Base-by-base conservation (phyloP, 2,329 filamentous ascomycete species). In the Aspergillus hortae region DNA sequence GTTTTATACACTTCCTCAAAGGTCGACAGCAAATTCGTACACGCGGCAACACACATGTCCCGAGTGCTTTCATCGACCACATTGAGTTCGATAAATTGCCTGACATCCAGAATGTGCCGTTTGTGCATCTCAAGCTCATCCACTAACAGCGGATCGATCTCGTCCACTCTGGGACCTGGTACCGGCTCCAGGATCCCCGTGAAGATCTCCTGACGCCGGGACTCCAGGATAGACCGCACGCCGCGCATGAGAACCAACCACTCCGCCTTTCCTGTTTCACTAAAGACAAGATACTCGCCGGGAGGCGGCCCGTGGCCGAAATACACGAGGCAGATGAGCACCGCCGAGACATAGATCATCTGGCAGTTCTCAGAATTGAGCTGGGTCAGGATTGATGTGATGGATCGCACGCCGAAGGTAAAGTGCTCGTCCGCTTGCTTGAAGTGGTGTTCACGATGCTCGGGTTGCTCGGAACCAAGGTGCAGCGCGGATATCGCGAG, bases 281-380 rank as follows among this genome's bases (percentile, higher is more conserved):
- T 67, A 46, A 70, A 70, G 1, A 70, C 59, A 4, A 71, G 61
- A 35, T 65, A 71, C 46, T 71, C 67, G 6, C 66, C 65, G 0
- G 42, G 23, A 6, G 56, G 53, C 1, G 67, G 67, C 0, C 68
- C 67, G 6, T 61, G 57, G 1, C 55, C 68, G n/a, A 70, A 70
- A 45, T 70, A 70, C 1, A 64, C 57, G 19, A 71, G 58, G 43
- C 67, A 69, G 14, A 71, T 62, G 35, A 71, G 30, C 9, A 62
- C 55, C 0, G 67, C 60, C 0, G 67, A 60, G 23, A 69, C 64
- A 51, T 70, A 71, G 10, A 70, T 57, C 7, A 56, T 51, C 35
- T 71, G 68, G 19, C 67, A 69, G 35, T 64, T 70, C 1, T 58
- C 58, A 1, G 48, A 47, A 36, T 65, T 53, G 0, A 70, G 46